phyloP scores from a whole-genome alignment of 164 flowering plant species.

The Hamamelis virginiana region DNA sequence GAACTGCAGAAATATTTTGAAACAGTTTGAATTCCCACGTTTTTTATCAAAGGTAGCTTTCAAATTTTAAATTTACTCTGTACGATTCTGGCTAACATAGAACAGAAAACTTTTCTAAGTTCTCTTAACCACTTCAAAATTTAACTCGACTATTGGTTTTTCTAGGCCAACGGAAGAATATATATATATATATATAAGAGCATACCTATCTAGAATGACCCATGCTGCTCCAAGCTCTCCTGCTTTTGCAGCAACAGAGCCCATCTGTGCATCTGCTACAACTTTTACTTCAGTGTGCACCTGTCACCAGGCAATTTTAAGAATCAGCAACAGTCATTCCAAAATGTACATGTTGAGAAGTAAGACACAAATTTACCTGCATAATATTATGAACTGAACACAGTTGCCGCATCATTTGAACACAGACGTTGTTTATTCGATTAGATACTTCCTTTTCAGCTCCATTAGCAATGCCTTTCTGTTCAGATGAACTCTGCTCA shows the following conservation, averaged over 20 bases:
- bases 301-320: constrained; percentile 12
- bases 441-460: neutral
- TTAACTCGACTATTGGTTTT: neutral
- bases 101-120: too few relatives aligned
- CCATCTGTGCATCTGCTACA: constrained; percentile 18
- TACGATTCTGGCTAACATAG: too few relatives aligned
- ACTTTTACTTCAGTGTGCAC: constrained; percentile 30
- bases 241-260: constrained; percentile 29
- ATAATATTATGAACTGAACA: constrained; percentile 23
- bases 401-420: constrained; percentile 34
- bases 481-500: neutral
- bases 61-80: too few relatives aligned
- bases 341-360: neutral
- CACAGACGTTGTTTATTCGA: constrained; percentile 23
- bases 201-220: constrained; percentile 40
- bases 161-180: too few relatives aligned
- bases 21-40: too few relatives aligned
- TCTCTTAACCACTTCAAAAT: neutral
- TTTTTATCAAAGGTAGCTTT: too few relatives aligned
- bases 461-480: neutral
- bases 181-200: neutral
- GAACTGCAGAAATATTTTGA: too few relatives aligned
- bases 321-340: neutral
- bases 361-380: constrained; percentile 17
- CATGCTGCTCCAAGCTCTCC: constrained; percentile 37